Evolutionary conservation across 75 land plant genomes (phyloP).

Genomic region (Sequoia sempervirens): DNA sequence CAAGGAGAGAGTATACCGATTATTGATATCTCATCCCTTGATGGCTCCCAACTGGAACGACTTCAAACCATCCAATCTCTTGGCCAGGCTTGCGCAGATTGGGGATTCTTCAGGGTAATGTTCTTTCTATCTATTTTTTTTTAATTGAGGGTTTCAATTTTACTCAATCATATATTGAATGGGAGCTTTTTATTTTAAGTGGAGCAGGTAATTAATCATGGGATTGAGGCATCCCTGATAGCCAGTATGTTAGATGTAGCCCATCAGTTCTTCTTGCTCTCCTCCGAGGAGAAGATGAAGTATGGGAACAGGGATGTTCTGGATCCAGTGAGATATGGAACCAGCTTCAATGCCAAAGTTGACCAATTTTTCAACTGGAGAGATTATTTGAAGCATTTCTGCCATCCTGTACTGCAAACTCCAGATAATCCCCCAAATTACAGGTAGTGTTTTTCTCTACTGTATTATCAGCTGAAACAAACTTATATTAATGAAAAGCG

Average conservation of each 20-base stretch:
- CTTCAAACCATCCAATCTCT: too few species aligned
- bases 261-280: slow-evolving; percentile 57
- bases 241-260: slow-evolving; percentile 33
- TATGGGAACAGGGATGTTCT: slow-evolving; percentile 57
- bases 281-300: slow-evolving; percentile 72
- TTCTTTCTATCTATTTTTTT: too few species aligned
- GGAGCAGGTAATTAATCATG: slow-evolving; percentile 72
- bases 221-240: slow-evolving; percentile 26
- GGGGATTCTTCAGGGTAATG: too few species aligned
- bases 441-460: slow-evolving; percentile 26
- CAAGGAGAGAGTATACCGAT: too few species aligned
- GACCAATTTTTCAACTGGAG: slow-evolving; percentile 69
- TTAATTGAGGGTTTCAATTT: neutral
- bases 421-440: slow-evolving; percentile 52
- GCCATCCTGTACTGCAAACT: slow-evolving; percentile 56
- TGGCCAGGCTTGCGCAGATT: too few species aligned
- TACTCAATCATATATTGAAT: neutral
- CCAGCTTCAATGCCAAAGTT: slow-evolving; percentile 47
- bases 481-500: neutral
- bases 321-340: slow-evolving; percentile 70
- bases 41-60: too few species aligned
- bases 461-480: neutral
- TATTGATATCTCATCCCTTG: too few species aligned
- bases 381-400: slow-evolving; percentile 81
- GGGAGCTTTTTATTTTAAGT: neutral